phyloP scores from a whole-genome alignment of 208 protist genomes.

The Acanthamoeba healyi region DNA sequence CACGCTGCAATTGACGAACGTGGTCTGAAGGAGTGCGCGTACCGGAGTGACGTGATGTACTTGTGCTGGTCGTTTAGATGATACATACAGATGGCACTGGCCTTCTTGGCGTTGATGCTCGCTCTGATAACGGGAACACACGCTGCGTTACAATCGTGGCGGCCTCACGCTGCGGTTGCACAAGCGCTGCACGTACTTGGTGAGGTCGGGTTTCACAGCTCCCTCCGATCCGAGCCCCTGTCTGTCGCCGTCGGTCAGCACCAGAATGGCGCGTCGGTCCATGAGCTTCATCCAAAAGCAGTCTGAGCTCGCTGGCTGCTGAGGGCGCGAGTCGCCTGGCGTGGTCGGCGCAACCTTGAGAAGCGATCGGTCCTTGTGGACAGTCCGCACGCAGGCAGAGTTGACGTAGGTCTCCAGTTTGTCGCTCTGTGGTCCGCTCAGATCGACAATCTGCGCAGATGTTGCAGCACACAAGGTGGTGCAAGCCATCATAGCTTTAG shows the following conservation, averaged over 20 bases:
- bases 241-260: conserved; percentile 46
- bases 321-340: not conserved
- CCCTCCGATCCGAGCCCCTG: conserved; percentile 23
- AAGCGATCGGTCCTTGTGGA: conserved; percentile 36
- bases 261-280: conserved; percentile 45
- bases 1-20: no score
- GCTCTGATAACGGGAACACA: not conserved
- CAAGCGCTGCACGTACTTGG: not conserved
- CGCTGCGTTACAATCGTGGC: not conserved
- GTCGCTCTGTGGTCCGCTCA: conserved; percentile 35
- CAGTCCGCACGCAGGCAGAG: conserved; percentile 26
- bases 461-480: no score
- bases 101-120: conserved; percentile 71
- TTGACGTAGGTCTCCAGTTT: conserved; percentile 70
- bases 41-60: conserved; percentile 54
- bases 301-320: conserved; percentile 42
- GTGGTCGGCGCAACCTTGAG: not conserved
- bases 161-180: not conserved
- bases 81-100: conserved; percentile 57
- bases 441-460: conserved; percentile 42
- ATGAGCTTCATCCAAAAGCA: conserved; percentile 65
- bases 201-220: not conserved
- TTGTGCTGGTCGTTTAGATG: conserved; percentile 72
- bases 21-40: not conserved
- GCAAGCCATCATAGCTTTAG: no score